A percentile compares a stretch with the other conserved stretches of the same genome.
These are phyloP conservation scores for Talaromyces stipitatus DNA, from an alignment of 495 filamentous ascomycete genomes.

Conservation along the genomic window DNA sequence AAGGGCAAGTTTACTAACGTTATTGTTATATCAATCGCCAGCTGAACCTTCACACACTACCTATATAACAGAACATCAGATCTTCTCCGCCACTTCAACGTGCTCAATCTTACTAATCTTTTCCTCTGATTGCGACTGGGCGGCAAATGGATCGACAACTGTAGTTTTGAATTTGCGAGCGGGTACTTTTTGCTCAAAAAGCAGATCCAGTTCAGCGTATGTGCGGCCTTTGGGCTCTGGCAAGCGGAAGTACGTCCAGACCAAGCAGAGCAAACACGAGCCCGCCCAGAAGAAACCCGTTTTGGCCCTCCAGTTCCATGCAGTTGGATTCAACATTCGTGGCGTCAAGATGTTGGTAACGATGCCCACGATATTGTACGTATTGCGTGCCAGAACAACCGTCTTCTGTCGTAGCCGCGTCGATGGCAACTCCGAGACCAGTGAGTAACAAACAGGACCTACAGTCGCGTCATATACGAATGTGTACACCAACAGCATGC, in stretches of 20 bases:
- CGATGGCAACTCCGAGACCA: slow-evolving; percentile 52
- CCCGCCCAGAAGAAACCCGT: slow-evolving; percentile 63
- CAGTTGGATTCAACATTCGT: slow-evolving; percentile 59
- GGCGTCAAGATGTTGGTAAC: slow-evolving; percentile 57
- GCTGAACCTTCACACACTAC: neutral
- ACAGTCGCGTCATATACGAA: slow-evolving; percentile 49
- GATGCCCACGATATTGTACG: slow-evolving; percentile 51
- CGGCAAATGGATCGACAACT: neutral
- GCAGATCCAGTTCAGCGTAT: slow-evolving; percentile 47
- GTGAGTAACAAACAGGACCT: slow-evolving; percentile 55
- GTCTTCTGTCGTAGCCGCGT: slow-evolving; percentile 54
- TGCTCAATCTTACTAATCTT: neutral
- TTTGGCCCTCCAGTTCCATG: slow-evolving; percentile 56
- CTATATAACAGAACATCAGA: neutral
- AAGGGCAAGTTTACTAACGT: too few relatives aligned
- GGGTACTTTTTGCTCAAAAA: slow-evolving; percentile 30
- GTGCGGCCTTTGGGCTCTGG: slow-evolving; percentile 55
- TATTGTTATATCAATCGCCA: neutral
- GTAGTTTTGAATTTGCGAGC: slow-evolving; percentile 14
- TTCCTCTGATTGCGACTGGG: neutral
- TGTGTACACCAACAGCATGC: slow-evolving; percentile 49
- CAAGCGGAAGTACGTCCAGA: slow-evolving; percentile 45
- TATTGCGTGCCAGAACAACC: slow-evolving; percentile 52
- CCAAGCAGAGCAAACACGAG: slow-evolving; percentile 28
- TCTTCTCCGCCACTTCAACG: neutral